A percentile compares a stretch with the other conserved stretches of the same genome.
phyloP scores from a whole-genome alignment of 345 rosid genomes.

The Ceriops decandra region DNA sequence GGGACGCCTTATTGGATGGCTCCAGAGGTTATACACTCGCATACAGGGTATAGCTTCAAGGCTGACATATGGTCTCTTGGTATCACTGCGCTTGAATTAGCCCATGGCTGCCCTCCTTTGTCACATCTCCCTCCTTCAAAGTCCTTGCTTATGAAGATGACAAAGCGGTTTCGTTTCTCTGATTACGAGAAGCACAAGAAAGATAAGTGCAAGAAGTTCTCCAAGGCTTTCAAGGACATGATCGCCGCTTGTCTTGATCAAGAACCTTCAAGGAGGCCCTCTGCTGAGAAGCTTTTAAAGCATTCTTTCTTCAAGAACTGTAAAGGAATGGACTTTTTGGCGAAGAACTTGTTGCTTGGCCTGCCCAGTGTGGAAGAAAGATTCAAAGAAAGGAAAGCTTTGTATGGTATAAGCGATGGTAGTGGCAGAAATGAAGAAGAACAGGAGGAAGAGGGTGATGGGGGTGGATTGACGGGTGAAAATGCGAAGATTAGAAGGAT shows the following conservation, averaged over 20 bases:
- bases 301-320: slow-evolving; percentile 71
- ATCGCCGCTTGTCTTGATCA: slow-evolving; percentile 74
- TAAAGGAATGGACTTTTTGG: slow-evolving; percentile 55
- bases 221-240: slow-evolving; percentile 75
- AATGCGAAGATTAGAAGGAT: slow-evolving; percentile 62
- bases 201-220: slow-evolving; percentile 55
- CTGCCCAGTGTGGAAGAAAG: slow-evolving; percentile 71
- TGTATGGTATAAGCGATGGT: not conserved
- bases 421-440: slow-evolving; percentile 23
- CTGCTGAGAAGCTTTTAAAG: slow-evolving; percentile 67
- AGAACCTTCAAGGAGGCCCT: slow-evolving; percentile 73
- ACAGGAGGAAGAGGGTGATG: slow-evolving; percentile 20
- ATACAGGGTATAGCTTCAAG: slow-evolving; percentile 76
- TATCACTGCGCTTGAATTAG: slow-evolving; percentile 82
- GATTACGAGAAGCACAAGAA: slow-evolving; percentile 56
- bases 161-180: slow-evolving; percentile 62
- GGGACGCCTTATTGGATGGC: slow-evolving; percentile 99
- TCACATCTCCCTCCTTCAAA: slow-evolving; percentile 78
- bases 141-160: slow-evolving; percentile 74
- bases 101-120: slow-evolving; percentile 78
- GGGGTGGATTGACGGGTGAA: not conserved
- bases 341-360: slow-evolving; percentile 53
- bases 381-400: slow-evolving; percentile 34
- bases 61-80: slow-evolving; percentile 96
- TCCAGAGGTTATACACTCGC: slow-evolving; percentile 93